Conservation (phyloP, 495 filamentous ascomycete species). For the Podospora conica region DNA sequence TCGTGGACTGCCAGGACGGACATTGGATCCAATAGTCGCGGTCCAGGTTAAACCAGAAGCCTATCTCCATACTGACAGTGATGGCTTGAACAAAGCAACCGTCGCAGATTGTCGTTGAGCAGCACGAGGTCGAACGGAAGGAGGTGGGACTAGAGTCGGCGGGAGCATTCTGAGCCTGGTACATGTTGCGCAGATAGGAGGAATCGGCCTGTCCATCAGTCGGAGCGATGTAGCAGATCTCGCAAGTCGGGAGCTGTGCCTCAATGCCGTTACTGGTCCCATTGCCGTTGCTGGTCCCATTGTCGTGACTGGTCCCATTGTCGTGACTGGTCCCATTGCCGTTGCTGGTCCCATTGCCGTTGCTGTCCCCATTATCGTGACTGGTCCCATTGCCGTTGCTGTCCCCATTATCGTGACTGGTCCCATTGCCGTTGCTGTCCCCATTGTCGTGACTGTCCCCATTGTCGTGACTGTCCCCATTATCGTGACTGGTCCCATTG, state of each 20-base stretch:
- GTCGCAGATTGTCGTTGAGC: constrained; percentile 6
- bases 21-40: constrained; percentile 11
- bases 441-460: too few relatives aligned
- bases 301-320: too few relatives aligned
- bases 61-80: not conserved
- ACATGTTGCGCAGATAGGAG: not conserved
- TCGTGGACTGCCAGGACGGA: constrained; percentile 1
- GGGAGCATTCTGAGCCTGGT: not conserved
- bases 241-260: not conserved
- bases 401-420: too few relatives aligned
- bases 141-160: not conserved
- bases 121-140: not conserved
- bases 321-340: too few relatives aligned
- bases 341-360: too few relatives aligned
- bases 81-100: constrained; percentile 2
- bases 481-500: too few relatives aligned
- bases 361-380: too few relatives aligned
- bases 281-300: too few relatives aligned
- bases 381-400: too few relatives aligned
- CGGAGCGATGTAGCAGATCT: not conserved
- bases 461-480: too few relatives aligned
- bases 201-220: not conserved
- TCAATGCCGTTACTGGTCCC: too few relatives aligned
- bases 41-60: constrained; percentile 15
- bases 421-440: too few relatives aligned